These are phyloP conservation scores for Psilocybe mexicana DNA, from an alignment of 1,284 basidiomycete genomes.

Conservation along the genomic window DNA sequence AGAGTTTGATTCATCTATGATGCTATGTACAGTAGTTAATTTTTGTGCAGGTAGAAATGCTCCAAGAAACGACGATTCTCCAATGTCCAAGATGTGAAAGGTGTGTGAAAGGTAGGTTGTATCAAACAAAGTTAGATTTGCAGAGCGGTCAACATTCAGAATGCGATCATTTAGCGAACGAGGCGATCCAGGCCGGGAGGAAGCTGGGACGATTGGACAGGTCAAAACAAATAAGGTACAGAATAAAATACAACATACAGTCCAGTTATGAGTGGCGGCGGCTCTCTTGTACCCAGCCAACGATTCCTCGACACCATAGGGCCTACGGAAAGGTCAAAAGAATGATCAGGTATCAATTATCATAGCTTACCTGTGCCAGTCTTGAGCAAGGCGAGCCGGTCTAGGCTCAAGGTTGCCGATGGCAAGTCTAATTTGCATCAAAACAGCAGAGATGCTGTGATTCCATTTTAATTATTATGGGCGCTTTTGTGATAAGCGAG, in stretches of 20 bases:
- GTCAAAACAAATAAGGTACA: not conserved
- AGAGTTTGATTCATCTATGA: too few species aligned
- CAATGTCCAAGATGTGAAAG: not conserved
- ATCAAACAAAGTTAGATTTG: not conserved
- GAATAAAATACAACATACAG: constrained; percentile 34
- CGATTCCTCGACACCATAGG: constrained; percentile 54
- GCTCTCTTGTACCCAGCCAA: constrained; percentile 58
- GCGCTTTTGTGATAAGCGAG: not conserved
- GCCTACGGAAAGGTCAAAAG: constrained; percentile 27
- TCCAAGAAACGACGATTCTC: too few species aligned
- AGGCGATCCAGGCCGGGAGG: constrained; percentile 36
- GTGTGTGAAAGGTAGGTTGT: too few species aligned
- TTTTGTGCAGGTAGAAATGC: too few species aligned
- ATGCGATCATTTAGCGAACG: constrained; percentile 23
- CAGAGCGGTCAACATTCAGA: not conserved
- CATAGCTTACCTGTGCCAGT: constrained; percentile 36
- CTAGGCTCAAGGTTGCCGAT: constrained; percentile 59
- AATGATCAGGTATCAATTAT: not conserved
- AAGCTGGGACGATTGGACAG: constrained; percentile 21
- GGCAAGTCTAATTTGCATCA: constrained; percentile 64
- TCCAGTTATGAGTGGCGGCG: constrained; percentile 59
- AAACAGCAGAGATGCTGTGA: constrained; percentile 54
- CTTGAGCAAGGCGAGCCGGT: constrained; percentile 51
- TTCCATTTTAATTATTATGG: constrained; percentile 1
- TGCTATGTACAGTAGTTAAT: too few species aligned